Percentiles rank a stretch among this genome's conserved stretches.
Conservation (phyloP, 257 asterid species). For the Phtheirospermum japonicum region DNA sequence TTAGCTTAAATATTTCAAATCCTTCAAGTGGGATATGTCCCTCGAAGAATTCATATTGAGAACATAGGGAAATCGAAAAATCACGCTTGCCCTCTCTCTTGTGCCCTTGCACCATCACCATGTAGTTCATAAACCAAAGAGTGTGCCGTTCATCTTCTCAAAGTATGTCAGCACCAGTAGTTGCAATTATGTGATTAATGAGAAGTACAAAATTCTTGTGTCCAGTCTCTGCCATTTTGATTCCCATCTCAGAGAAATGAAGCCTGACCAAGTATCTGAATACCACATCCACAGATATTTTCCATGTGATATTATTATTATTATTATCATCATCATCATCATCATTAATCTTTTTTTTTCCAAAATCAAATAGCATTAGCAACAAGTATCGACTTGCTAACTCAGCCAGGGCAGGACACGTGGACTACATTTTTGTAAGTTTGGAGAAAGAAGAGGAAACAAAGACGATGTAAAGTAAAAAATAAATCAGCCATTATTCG, state of each 20-base stretch:
- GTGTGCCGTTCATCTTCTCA: constrained; percentile 30
- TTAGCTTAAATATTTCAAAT: constrained; percentile 61
- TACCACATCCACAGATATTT: constrained; percentile 52
- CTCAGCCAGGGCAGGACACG: neutral
- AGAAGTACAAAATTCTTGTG: constrained; percentile 34
- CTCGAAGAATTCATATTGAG: constrained; percentile 20
- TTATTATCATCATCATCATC: too few relatives aligned
- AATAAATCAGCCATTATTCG: constrained; percentile 28
- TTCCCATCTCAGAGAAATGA: constrained; percentile 40
- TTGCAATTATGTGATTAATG: constrained; percentile 41
- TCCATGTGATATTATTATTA: constrained; percentile 31
- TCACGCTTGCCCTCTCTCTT: constrained; percentile 45
- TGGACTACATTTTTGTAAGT: neutral
- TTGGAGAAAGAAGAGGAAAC: neutral
- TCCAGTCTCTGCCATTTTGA: constrained; percentile 30
- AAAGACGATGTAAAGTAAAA: neutral
- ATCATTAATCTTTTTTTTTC: too few relatives aligned
- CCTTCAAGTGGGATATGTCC: constrained; percentile 51
- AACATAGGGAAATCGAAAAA: constrained; percentile 42
- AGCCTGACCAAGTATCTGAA: constrained; percentile 61
- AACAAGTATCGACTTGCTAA: neutral
- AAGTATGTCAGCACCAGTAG: constrained; percentile 38
- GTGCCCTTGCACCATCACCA: constrained; percentile 57
- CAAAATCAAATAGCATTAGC: neutral
- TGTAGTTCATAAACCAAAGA: constrained; percentile 47